These are phyloP conservation scores for Vinca major DNA, from an alignment of 305 asterid species.

Conservation along the genomic window DNA sequence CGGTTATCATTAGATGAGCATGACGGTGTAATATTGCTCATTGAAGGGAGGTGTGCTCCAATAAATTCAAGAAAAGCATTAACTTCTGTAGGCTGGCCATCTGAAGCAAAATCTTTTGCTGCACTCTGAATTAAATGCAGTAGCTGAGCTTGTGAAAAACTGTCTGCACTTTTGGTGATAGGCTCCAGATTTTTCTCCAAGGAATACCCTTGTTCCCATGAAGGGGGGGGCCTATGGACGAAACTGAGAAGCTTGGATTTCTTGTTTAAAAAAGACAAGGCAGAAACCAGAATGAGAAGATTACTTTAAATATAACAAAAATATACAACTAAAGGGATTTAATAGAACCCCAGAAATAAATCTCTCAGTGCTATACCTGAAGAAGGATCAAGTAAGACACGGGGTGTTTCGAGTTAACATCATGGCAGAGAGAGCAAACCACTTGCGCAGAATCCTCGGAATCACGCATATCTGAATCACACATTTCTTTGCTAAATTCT, in stretches of 20 bases:
- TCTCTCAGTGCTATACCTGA: conserved; percentile 46
- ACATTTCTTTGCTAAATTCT: conserved; percentile 36
- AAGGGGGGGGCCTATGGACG: conserved; percentile 56
- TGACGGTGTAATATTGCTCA: conserved; percentile 45
- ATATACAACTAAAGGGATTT: background rate
- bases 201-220: conserved; percentile 58
- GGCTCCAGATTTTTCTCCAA: conserved; percentile 50
- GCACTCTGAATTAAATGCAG: conserved; percentile 55
- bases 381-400: conserved; percentile 80
- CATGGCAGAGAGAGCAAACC: conserved; percentile 88
- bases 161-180: conserved; percentile 24
- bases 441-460: conserved; percentile 54
- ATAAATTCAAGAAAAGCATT: conserved; percentile 52
- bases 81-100: conserved; percentile 55
- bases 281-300: conserved; percentile 11
- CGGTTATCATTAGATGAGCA: conserved; percentile 24
- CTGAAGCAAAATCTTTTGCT: conserved; percentile 51
- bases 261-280: conserved; percentile 36
- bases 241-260: conserved; percentile 82
- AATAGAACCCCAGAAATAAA: conserved; percentile 2
- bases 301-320: background rate
- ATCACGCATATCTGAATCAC: conserved; percentile 34
- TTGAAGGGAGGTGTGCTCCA: conserved; percentile 47
- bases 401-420: conserved; percentile 57
- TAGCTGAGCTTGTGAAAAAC: conserved; percentile 41